A percentile compares a stretch with the other conserved stretches of the same genome.
Evolutionary conservation across 164 flowering plant genomes (phyloP).

Genomic region (Pachysandra terminalis): DNA sequence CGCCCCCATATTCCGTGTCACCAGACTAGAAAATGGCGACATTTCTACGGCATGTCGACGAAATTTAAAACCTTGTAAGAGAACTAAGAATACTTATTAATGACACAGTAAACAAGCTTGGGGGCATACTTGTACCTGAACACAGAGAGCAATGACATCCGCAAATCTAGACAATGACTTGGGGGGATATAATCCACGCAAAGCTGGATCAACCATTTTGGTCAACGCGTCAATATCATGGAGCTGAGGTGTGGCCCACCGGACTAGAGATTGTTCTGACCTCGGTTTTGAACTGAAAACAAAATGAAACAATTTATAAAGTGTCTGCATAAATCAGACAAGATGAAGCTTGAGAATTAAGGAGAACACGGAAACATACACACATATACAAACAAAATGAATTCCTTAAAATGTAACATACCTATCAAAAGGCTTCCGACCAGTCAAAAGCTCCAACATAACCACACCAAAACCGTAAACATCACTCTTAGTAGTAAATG

Average conservation of each 20-base stretch:
- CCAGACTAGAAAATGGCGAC: no score
- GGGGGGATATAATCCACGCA: conserved; percentile 79
- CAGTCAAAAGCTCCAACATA: conserved; percentile 85
- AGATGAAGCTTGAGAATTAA: background rate
- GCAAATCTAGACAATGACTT: conserved; percentile 80
- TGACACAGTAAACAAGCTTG: background rate
- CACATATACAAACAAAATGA: no score
- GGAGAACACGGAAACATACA: background rate
- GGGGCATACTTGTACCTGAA: conserved; percentile 42
- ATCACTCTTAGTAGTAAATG: conserved; percentile 73
- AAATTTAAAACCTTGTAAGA: no score
- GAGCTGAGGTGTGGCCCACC: conserved; percentile 83
- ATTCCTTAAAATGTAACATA: conserved; percentile 7
- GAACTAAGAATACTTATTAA: background rate
- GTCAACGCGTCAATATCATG: conserved; percentile 76
- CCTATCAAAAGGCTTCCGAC: conserved; percentile 79
- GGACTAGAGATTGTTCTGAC: conserved; percentile 61
- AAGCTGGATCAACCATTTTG: conserved; percentile 82
- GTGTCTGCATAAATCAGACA: background rate
- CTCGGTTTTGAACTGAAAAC: conserved; percentile 52
- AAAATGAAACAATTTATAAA: background rate
- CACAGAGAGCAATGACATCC: conserved; percentile 69
- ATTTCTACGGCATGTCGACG: no score
- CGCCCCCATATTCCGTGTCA: no score
- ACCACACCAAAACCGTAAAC: conserved; percentile 89